phyloP scores from a whole-genome alignment of 1,139 yeast species.

The Pichia sp. region DNA sequence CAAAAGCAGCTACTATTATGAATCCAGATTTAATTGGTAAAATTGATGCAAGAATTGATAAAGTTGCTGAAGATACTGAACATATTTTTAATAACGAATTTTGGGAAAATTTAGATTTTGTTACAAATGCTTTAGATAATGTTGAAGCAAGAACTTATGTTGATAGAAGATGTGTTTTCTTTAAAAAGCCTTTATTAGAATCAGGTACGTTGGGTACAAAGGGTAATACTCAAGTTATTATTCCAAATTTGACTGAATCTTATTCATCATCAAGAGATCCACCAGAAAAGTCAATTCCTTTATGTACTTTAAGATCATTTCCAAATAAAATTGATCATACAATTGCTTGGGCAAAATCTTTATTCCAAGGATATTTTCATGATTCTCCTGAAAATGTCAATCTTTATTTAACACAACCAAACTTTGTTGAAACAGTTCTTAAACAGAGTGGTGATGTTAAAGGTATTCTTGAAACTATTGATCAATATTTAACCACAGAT shows the following conservation, averaged over 20 bases:
- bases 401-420: conserved; percentile 83
- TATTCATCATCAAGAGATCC: conserved; percentile 97
- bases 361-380: conserved; percentile 88
- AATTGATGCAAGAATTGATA: conserved; percentile 71
- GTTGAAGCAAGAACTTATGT: conserved; percentile 97
- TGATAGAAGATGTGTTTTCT: conserved; percentile 93
- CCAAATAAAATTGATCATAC: conserved; percentile 98
- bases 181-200: conserved; percentile 84
- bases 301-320: conserved; percentile 94
- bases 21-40: conserved; percentile 78
- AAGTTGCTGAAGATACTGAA: conserved; percentile 93
- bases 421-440: conserved; percentile 83
- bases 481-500: conserved; percentile 56
- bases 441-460: conserved; percentile 91
- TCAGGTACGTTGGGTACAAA: conserved; percentile 98
- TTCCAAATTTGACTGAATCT: conserved; percentile 89
- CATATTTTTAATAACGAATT: conserved; percentile 78
- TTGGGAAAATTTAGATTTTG: conserved; percentile 80
- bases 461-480: conserved; percentile 73
- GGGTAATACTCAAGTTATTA: conserved; percentile 95
- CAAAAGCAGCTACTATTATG: conserved; percentile 75
- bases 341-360: conserved; percentile 96
- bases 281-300: conserved; percentile 94
- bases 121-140: conserved; percentile 94
- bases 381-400: conserved; percentile 93